phyloP scores from a whole-genome alignment of 1,284 basidiomycete genomes.

The Tylopilus sp. region DNA sequence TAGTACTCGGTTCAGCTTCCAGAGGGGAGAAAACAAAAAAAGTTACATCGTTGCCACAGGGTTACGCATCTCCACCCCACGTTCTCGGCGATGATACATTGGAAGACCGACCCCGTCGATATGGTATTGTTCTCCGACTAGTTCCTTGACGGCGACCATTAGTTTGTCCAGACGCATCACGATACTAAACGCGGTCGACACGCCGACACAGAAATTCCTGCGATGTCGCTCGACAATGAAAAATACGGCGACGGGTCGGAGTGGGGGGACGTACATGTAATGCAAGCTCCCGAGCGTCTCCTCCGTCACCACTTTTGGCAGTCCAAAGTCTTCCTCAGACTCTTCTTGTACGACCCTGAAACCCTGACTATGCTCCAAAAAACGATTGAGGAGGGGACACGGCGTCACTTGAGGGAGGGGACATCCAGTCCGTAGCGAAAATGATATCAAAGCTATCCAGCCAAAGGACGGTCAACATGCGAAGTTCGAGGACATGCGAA shows the following conservation, averaged over 20 bases:
- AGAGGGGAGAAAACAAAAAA: not conserved
- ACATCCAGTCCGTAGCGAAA: constrained; percentile 66
- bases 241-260: not conserved
- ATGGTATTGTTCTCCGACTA: constrained; percentile 79
- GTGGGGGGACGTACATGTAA: constrained; percentile 52
- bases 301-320: constrained; percentile 60
- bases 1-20: not conserved
- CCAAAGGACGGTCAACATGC: no score
- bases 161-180: constrained; percentile 64
- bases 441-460: constrained; percentile 58
- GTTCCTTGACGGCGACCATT: constrained; percentile 73
- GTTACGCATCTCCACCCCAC: constrained; percentile 18
- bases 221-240: not conserved
- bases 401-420: constrained; percentile 86
- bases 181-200: constrained; percentile 65
- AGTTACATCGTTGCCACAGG: constrained; percentile 5
- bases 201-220: constrained; percentile 71
- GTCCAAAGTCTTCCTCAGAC: constrained; percentile 64
- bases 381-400: constrained; percentile 75
- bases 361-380: constrained; percentile 57
- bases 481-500: not conserved
- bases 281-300: constrained; percentile 67
- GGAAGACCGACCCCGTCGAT: constrained; percentile 61
- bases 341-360: constrained; percentile 62
- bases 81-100: constrained; percentile 10